These are phyloP conservation scores for Aphanomyces astaci DNA, from an alignment of 352 stramenopile species.

Conservation along the genomic window DNA sequence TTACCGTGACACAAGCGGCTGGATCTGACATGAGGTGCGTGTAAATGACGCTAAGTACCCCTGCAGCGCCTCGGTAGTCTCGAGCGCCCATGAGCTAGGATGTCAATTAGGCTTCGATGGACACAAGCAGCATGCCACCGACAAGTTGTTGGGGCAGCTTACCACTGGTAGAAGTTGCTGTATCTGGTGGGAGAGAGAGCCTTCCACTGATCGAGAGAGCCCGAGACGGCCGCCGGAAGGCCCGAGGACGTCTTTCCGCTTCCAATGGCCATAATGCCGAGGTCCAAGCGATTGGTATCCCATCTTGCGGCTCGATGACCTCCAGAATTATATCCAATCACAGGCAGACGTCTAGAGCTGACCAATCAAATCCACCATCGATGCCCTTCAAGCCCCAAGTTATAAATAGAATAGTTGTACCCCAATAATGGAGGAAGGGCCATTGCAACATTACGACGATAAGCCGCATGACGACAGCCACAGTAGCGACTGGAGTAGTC, in stretches of 20 bases:
- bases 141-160: too few species aligned
- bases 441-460: too few species aligned
- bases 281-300: not conserved
- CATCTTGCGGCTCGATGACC: not conserved
- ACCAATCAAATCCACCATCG: too few species aligned
- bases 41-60: conserved; percentile 60
- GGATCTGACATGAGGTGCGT: conserved; percentile 51
- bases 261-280: not conserved
- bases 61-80: conserved; percentile 58
- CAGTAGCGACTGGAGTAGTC: not conserved
- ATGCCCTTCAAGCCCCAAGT: not conserved
- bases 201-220: not conserved
- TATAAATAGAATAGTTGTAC: not conserved
- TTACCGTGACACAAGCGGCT: conserved; percentile 55
- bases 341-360: too few species aligned
- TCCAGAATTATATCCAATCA: not conserved
- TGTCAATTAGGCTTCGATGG: too few species aligned
- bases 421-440: not conserved
- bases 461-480: too few species aligned
- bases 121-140: too few species aligned
- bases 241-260: not conserved
- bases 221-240: not conserved
- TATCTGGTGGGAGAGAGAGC: not conserved
- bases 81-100: conserved; percentile 52
- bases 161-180: conserved; percentile 16